Base-by-base conservation (phyloP, 352 stramenopile species). In the Pythium monospermum region DNA sequence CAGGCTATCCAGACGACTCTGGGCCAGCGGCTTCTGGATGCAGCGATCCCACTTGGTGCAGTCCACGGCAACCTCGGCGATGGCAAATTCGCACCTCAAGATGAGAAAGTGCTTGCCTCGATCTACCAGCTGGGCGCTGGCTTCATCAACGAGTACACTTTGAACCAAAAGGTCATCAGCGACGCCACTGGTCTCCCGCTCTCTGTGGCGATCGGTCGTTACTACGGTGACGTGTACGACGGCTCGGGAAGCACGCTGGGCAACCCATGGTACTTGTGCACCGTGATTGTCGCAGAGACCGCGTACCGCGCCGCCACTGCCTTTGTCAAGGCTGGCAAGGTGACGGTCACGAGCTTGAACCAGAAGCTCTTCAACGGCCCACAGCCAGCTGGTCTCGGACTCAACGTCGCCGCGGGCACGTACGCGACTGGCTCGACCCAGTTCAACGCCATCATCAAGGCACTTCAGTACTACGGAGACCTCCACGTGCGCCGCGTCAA, bases 181-280 rank as follows among this genome's bases (percentile, higher is more conserved):
- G 49, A 64, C 25, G 36, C 28, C 7, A 7, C 59, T 0, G 59
- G 59, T 0, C 36, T 54, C 15, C 59, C 59, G 16, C 33, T 67
- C 11, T 67, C 59, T 16, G 23, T 62, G 5, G 53, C 59, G 7
- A 55, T 68, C 41, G 54, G 60, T 26, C 60, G 60, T 27, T 64
- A 68, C 55, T 66, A 57, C 41, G 58, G 55, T 55, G 30, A 50
- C 49, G 13, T 40, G 54, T 10, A 40, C 37, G 42, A 59, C 28
- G 23, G 46, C 44, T 18, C 21, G 56, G n/a, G n/a, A n/a, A n/a
- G n/a, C n/a, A n/a, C n/a, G n/a, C n/a, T n/a, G n/a, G 43, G 53
- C 21, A 67, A 67, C 59, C 53, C 53, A 22, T 66, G 52, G 58
- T 66, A 61, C 52, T 21, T 61, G 7, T 38, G 25, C 5, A 66